Evolutionary conservation across 257 asterid species (phyloP).

Genomic region (Gentiana macrophylla): DNA sequence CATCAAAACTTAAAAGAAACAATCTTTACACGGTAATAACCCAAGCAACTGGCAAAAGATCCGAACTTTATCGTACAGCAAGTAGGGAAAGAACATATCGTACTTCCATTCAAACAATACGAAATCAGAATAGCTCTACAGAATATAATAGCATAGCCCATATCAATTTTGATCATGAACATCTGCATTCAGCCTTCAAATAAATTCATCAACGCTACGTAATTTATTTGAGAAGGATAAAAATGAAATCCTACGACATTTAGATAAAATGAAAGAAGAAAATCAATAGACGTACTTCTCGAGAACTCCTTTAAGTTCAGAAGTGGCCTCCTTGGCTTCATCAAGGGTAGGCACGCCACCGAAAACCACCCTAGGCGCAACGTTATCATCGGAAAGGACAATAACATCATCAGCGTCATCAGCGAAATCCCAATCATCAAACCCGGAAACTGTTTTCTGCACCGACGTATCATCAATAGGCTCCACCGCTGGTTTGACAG

Average conservation of each 20-base stretch:
- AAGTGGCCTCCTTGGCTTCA: constrained; percentile 80
- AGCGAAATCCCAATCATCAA: constrained; percentile 64
- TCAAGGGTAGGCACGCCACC: constrained; percentile 45
- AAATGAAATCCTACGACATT: neutral
- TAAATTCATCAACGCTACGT: too few species aligned
- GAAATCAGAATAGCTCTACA: neutral
- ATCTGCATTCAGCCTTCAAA: too few species aligned
- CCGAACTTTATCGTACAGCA: too few species aligned
- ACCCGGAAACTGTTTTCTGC: constrained; percentile 23
- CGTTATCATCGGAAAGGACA: constrained; percentile 6
- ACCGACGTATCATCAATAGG: constrained; percentile 1
- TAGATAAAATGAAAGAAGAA: neutral
- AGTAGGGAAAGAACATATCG: neutral
- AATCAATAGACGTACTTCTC: constrained; percentile 30
- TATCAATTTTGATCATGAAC: neutral
- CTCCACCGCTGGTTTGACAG: constrained; percentile 13
- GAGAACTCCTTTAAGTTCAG: constrained; percentile 57
- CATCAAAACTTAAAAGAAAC: too few species aligned
- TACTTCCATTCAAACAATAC: neutral
- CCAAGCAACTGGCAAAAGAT: too few species aligned
- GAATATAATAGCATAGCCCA: neutral
- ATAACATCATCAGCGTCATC: constrained; percentile 36
- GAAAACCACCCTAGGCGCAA: constrained; percentile 53
- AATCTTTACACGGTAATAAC: too few species aligned
- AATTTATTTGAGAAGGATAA: neutral